phyloP scores from a whole-genome alignment of 257 asterid species.

The Anisodus acutangulus region DNA sequence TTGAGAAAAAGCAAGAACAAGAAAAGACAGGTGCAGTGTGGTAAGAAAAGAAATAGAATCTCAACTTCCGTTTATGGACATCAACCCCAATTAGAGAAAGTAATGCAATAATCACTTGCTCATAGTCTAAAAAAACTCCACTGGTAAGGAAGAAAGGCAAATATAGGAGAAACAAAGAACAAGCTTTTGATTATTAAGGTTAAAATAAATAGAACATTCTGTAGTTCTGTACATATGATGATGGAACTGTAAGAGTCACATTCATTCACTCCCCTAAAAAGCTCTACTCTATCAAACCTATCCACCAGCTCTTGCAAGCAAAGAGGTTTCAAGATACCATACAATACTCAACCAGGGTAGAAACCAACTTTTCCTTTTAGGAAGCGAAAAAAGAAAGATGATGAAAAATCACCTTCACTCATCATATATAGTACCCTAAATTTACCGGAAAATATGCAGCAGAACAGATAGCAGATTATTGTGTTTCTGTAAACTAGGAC shows the following conservation, averaged over 20 bases:
- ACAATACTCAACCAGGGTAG: not conserved
- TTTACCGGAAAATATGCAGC: conserved; percentile 9
- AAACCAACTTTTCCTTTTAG: too few relatives aligned
- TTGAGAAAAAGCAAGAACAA: too few relatives aligned
- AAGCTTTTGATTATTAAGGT: conserved; percentile 24
- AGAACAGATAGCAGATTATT: not conserved
- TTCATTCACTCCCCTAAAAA: conserved; percentile 14
- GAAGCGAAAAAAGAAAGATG: too few relatives aligned
- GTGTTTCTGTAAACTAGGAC: not conserved
- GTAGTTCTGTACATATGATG: conserved; percentile 23
- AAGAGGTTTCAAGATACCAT: conserved; percentile 13
- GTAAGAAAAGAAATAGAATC: too few relatives aligned
- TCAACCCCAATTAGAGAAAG: too few relatives aligned
- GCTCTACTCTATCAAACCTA: conserved; percentile 10
- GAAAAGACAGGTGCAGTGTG: too few relatives aligned
- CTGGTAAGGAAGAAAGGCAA: not conserved
- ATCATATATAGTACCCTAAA: not conserved
- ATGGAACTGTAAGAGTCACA: not conserved
- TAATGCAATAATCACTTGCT: too few relatives aligned
- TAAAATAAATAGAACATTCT: not conserved
- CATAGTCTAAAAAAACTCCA: not conserved
- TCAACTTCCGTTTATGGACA: too few relatives aligned
- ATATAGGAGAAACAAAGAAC: too few relatives aligned
- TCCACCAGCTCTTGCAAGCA: not conserved
- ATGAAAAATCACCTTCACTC: not conserved